Conservation (phyloP, 140 eudicot genomes). For the Bidens hawaiensis region DNA sequence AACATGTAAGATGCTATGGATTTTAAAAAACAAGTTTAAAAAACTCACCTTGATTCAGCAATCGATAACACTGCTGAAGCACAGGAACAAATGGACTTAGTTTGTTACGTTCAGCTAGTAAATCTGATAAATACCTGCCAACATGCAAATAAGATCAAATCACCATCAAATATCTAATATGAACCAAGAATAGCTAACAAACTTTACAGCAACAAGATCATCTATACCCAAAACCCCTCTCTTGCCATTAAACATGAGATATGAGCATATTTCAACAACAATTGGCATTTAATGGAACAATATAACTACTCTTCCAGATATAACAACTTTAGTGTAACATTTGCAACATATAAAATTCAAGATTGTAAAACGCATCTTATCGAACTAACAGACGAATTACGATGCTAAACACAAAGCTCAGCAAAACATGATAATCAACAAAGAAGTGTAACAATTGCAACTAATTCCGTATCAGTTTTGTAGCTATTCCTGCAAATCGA, state of each 20-base stretch:
- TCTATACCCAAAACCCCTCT: not conserved
- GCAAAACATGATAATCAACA: not conserved
- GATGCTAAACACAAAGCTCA: not conserved
- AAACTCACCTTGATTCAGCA: slow-evolving; percentile 95
- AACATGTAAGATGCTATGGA: slow-evolving; percentile 6
- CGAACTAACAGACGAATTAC: not conserved
- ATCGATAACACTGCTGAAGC: slow-evolving; percentile 72
- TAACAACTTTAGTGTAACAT: not conserved
- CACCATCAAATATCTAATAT: not conserved
- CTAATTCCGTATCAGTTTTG: not conserved
- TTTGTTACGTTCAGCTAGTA: slow-evolving; percentile 83
- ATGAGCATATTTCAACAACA: not conserved
- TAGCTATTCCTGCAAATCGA: not conserved
- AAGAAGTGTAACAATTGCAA: not conserved
- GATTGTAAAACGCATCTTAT: slow-evolving; percentile 4
- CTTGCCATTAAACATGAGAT: not conserved
- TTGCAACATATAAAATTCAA: not conserved
- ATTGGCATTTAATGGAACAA: not conserved
- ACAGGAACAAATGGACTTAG: slow-evolving; percentile 81
- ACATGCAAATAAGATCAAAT: slow-evolving; percentile 1
- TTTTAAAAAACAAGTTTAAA: slow-evolving; percentile 1
- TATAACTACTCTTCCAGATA: not conserved
- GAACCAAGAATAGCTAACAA: not conserved
- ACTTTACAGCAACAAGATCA: slow-evolving; percentile 5
- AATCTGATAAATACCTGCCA: slow-evolving; percentile 80